Percentiles rank a stretch among this genome's conserved stretches.
Evolutionary conservation across 805 yeast genomes (phyloP).

Genomic region (Limtongia smithiae): DNA sequence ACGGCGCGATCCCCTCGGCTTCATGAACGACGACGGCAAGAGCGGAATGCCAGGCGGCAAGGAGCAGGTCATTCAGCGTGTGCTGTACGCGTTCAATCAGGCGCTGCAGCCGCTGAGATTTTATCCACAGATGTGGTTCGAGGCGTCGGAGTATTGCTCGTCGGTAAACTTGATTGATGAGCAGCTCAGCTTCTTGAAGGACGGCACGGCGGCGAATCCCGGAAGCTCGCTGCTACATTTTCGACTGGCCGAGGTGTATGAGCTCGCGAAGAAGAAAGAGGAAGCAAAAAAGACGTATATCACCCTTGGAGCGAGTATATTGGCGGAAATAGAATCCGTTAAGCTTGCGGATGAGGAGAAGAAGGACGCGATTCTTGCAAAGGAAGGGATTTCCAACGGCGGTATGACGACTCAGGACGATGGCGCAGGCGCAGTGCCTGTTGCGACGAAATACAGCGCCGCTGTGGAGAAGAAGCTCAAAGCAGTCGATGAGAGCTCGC

Average conservation of each 20-base stretch:
- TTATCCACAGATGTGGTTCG: constrained; percentile 75
- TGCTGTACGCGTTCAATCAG: constrained; percentile 69
- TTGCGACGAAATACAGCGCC: background rate
- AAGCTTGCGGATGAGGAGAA: constrained; percentile 28
- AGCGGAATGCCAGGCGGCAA: constrained; percentile 17
- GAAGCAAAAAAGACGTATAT: constrained; percentile 52
- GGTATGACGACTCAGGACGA: constrained; percentile 1
- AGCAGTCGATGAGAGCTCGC: constrained; percentile 22
- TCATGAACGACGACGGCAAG: constrained; percentile 41
- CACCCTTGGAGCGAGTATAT: constrained; percentile 48
- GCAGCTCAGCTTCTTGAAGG: constrained; percentile 47
- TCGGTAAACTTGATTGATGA: constrained; percentile 32
- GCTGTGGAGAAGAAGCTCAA: constrained; percentile 11
- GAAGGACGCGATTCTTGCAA: constrained; percentile 10
- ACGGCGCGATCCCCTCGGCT: constrained; percentile 59
- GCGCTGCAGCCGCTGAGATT: constrained; percentile 60
- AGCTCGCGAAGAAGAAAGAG: constrained; percentile 50
- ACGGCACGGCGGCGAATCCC: constrained; percentile 64
- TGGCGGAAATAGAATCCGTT: constrained; percentile 38
- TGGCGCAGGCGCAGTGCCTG: constrained; percentile 1
- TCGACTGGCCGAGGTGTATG: constrained; percentile 66
- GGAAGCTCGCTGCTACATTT: constrained; percentile 62
- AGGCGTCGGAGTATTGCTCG: constrained; percentile 41
- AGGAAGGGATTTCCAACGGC: constrained; percentile 6
- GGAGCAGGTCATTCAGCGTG: constrained; percentile 50